Evolutionary conservation across 208 protist genomes (phyloP), one percentile per base, ranked within the genome.

Genomic region (Trypanosoma vivax): DNA sequence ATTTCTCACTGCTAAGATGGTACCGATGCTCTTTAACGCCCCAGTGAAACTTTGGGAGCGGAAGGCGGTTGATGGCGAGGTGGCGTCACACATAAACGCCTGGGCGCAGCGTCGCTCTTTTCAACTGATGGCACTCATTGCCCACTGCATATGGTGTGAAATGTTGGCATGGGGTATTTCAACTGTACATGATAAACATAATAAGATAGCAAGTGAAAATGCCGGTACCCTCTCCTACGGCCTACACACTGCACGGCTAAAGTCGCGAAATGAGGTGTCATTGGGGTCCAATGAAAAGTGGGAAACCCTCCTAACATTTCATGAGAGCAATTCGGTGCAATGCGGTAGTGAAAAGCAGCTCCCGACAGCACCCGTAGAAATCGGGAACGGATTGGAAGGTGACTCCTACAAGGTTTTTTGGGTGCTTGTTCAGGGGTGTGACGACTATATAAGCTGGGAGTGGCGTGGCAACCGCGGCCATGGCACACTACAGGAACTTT

Each of bases 141-240:
- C 69, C 37, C 69, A 76, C 39, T 50, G 60, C 28, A 52, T 68
- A 13, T 76, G 69, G 69, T 65, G 62, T 41, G 62, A 68, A 53
- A 64, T 55, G 31, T 47, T 76, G n/a, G 38, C 41, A 2, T 37
- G 40, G 33, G 42, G 33, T 28, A 40, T 67, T 29, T 46, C 48
- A n/a, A n/a, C n/a, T n/a, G n/a, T n/a, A n/a, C n/a, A n/a, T n/a
- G n/a, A n/a, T n/a, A n/a, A n/a, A n/a, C n/a, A n/a, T 31, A 46
- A 38, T 34, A 21, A 18, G 9, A 27, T 10, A 10, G 18, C 6
- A 18, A 31, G 40, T 23, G 31, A 1, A 2, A 47, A 19, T 50
- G 5, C n/a, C 13, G 19, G 9, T 33, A 34, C 14, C 5, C 34
- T 42, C 16, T 33, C 5, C 31, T 48, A 27, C 30, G n/a, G 16